Evolutionary conservation across 345 rosid species (phyloP).

Genomic region (Psidium friedrichsthalianum): DNA sequence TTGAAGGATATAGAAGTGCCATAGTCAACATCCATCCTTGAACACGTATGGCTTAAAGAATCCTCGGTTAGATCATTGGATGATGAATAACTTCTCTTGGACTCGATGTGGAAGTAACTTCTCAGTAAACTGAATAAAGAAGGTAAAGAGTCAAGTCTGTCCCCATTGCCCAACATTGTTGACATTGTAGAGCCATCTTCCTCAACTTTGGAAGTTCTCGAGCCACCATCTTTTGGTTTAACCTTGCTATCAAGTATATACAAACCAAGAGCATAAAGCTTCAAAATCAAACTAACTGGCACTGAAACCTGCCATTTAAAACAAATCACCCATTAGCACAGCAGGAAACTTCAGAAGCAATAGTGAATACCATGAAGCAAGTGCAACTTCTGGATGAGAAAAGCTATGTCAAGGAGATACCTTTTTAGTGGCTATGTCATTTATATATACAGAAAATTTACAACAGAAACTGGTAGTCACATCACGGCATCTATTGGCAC

Average conservation of each 20-base stretch:
- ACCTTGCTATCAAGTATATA: conserved; percentile 16
- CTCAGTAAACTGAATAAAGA: conserved; percentile 28
- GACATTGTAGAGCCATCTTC: conserved; percentile 25
- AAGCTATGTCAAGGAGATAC: conserved; percentile 23
- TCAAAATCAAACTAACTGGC: conserved; percentile 43
- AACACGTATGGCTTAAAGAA: conserved; percentile 6
- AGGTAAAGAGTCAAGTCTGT: conserved; percentile 27
- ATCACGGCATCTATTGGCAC: conserved; percentile 51
- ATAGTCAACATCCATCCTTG: conserved; percentile 9
- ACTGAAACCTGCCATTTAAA: conserved; percentile 38
- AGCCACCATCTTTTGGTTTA: conserved; percentile 20
- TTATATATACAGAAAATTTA: conserved; percentile 38
- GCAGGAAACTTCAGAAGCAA: neutral
- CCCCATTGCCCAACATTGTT: conserved; percentile 31
- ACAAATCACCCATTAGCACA: conserved; percentile 6
- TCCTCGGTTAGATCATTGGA: conserved; percentile 2
- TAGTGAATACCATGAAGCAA: neutral
- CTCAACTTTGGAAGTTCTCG: conserved; percentile 11
- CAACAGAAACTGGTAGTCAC: conserved; percentile 28
- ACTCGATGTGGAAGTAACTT: conserved; percentile 29
- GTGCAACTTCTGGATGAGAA: conserved; percentile 3
- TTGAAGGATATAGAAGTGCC: conserved; percentile 12
- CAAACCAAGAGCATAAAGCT: conserved; percentile 64
- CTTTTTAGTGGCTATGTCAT: conserved; percentile 34
- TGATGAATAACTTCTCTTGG: conserved; percentile 13